phyloP scores from a whole-genome alignment of 495 filamentous ascomycete genomes.

The Filosporella fistucella region DNA sequence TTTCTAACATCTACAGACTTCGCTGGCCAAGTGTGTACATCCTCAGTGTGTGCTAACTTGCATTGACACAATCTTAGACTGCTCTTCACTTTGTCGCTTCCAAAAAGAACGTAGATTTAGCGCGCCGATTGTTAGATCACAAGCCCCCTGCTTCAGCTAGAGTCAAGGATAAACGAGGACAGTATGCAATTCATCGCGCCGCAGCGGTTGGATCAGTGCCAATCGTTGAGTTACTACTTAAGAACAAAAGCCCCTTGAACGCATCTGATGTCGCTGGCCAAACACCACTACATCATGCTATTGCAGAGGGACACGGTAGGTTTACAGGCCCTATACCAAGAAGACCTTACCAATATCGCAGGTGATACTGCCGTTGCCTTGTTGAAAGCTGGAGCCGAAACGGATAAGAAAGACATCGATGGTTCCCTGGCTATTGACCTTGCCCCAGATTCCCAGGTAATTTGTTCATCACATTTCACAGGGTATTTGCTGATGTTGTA shows the following conservation, averaged over 20 bases:
- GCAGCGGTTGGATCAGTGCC: constrained; percentile 85
- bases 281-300: constrained; percentile 89
- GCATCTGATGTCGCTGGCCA: constrained; percentile 79
- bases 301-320: constrained; percentile 82
- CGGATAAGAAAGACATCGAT: constrained; percentile 70
- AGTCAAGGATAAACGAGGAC: constrained; percentile 78
- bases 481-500: constrained; percentile 19
- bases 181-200: constrained; percentile 85
- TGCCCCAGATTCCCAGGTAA: constrained; percentile 72
- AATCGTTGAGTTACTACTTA: constrained; percentile 75
- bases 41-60: constrained; percentile 44
- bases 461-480: background rate
- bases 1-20: background rate
- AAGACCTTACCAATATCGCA: too few species aligned
- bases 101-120: constrained; percentile 78
- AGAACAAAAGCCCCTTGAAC: constrained; percentile 77
- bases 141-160: constrained; percentile 72
- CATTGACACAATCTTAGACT: too few species aligned
- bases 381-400: constrained; percentile 79
- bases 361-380: constrained; percentile 77
- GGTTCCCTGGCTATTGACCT: constrained; percentile 69
- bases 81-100: constrained; percentile 89
- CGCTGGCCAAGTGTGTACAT: background rate
- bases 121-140: constrained; percentile 68
- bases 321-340: too few species aligned